These are phyloP conservation scores for Candida berthetii DNA, from an alignment of 805 yeast species.

Conservation along the genomic window DNA sequence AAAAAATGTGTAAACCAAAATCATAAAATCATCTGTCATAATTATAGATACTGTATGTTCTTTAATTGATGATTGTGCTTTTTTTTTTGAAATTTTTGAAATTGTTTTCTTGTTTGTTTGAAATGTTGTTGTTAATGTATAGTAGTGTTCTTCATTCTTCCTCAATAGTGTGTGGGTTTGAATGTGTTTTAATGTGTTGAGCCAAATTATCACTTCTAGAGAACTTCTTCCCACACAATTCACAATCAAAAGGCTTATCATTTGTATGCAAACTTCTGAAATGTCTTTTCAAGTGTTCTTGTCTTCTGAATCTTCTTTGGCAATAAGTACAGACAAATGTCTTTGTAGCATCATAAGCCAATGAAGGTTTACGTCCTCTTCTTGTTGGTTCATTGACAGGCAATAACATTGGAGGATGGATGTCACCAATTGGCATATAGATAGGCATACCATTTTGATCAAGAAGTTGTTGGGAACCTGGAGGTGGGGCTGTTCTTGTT, in stretches of 20 bases:
- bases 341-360: constrained; percentile 48
- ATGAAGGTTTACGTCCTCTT: constrained; percentile 61
- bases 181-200: constrained; percentile 60
- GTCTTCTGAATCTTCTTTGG: constrained; percentile 61
- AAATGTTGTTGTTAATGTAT: too few species aligned
- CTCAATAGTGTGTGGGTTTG: not conserved
- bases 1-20: too few species aligned
- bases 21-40: too few species aligned
- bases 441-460: not conserved
- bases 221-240: constrained; percentile 55
- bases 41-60: too few species aligned
- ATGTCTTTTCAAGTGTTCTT: constrained; percentile 74
- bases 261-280: constrained; percentile 67
- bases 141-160: not conserved
- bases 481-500: not conserved
- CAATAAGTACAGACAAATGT: constrained; percentile 62
- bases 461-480: constrained; percentile 3
- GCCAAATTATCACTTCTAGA: constrained; percentile 61
- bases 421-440: not conserved
- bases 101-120: not conserved
- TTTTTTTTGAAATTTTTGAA: too few species aligned
- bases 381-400: constrained; percentile 29
- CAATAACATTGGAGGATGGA: constrained; percentile 1
- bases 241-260: constrained; percentile 65
- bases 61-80: too few species aligned